phyloP scores from a whole-genome alignment of 2,329 filamentous ascomycete genomes.

The Rutstroemia sp. region DNA sequence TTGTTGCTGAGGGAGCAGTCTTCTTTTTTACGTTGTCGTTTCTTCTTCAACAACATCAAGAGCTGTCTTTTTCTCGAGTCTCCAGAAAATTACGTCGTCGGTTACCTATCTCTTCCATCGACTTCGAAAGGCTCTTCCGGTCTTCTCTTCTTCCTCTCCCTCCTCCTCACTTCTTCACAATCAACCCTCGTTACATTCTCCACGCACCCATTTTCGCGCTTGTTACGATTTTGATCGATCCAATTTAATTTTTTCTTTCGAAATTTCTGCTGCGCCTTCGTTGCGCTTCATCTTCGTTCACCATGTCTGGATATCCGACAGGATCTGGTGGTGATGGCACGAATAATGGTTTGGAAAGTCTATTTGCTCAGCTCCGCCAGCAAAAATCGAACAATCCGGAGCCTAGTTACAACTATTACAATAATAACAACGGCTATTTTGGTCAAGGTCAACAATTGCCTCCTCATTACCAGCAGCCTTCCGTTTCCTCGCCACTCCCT shows the following conservation, averaged over 20 bases:
- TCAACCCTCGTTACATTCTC: slow-evolving; percentile 6
- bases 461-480: slow-evolving; percentile 44
- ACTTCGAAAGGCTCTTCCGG: neutral
- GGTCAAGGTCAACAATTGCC: slow-evolving; percentile 20
- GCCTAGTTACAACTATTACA: slow-evolving; percentile 26
- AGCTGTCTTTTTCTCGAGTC: neutral
- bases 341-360: slow-evolving; percentile 25
- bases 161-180: neutral
- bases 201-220: neutral
- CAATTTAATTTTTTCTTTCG: slow-evolving; percentile 18
- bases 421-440: slow-evolving; percentile 21
- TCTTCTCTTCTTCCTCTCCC: neutral
- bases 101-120: neutral
- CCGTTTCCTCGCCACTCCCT: slow-evolving; percentile 50
- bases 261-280: slow-evolving; percentile 22
- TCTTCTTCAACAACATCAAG: neutral
- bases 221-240: slow-evolving; percentile 19
- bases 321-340: slow-evolving; percentile 17
- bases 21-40: too few species aligned
- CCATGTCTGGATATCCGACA: slow-evolving; percentile 30
- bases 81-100: neutral
- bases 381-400: slow-evolving; percentile 23
- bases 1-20: neutral
- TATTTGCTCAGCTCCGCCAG: slow-evolving; percentile 30
- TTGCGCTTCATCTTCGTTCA: slow-evolving; percentile 24